Base-by-base conservation (phyloP, 1,284 basidiomycete species). In the Chalciporus sp. region DNA sequence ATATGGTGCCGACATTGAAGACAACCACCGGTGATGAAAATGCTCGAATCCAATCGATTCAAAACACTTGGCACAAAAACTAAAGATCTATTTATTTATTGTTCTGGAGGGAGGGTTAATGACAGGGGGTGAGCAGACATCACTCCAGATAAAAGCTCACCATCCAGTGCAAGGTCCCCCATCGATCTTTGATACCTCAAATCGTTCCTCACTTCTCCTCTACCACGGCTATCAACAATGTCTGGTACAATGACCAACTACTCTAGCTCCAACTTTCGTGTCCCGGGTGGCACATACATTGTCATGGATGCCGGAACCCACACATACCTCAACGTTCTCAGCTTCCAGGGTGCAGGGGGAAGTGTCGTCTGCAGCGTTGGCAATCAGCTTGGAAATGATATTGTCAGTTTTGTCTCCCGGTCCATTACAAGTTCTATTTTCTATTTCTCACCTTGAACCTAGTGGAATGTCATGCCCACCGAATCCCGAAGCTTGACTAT, bases 381-480 rank as follows among this genome's bases (percentile, higher is more conserved):
- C n/a, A 56, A 56, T 37, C 27, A 23, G 16, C 19, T 41, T 19
- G 55, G 55, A 19, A 56, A 46, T 29, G 55, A 49, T 29, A 55
- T 56, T 17, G 55, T 55, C 37, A 40, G 35, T 42, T 33, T 23
- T 23, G 23, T 23, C 23, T 23, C 23, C 23, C 23, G n/a, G 8
- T 17, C 0, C 4, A 7, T 17, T 8, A 33, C 6, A 3, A 19
- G 23, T 11, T 12, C 19, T 11, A 26, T 10, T 10, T 10, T 10
- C 1, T 33, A n/a, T 26, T 20, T 33, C 29, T 37, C 5, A 47
- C 3, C 19, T 41, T 27, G 14, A 16, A 26, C 23, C 8, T 29
- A 57, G 55, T 56, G 55, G 55, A 57, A 56, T 56, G n/a, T 27
- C 47, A 31, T 49, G 26, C 49, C 42, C 14, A 56, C 55, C 10